These are phyloP conservation scores for Sporothrix humicola DNA, from an alignment of 2,329 filamentous ascomycete species.

Conservation along the genomic window DNA sequence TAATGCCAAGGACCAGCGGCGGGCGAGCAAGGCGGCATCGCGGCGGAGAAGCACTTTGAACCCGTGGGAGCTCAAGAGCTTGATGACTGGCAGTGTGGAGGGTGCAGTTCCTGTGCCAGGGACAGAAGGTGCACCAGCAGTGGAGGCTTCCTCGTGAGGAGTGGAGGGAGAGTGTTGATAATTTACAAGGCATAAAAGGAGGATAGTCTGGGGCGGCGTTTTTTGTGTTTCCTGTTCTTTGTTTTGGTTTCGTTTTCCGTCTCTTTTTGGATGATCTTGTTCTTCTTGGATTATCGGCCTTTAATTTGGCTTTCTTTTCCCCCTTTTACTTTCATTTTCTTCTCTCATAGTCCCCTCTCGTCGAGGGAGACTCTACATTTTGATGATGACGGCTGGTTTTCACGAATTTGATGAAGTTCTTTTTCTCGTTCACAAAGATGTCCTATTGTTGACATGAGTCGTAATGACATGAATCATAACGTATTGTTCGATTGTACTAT, in stretches of 20 bases:
- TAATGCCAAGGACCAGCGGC: constrained; percentile 45
- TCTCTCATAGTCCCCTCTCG: neutral
- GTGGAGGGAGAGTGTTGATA: neutral
- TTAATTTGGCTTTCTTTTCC: neutral
- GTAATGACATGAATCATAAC: no score
- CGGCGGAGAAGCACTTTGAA: constrained; percentile 76
- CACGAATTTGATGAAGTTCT: constrained; percentile 1
- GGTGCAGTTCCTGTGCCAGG: neutral
- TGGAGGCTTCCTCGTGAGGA: neutral
- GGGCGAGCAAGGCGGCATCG: constrained; percentile 61
- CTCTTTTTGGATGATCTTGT: no score
- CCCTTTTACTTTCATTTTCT: neutral
- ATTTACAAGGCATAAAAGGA: neutral
- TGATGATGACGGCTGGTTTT: constrained; percentile 24
- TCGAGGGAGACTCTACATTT: neutral
- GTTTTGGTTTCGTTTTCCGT: no score
- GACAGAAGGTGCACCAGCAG: neutral
- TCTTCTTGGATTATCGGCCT: neutral
- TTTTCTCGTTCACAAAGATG: neutral
- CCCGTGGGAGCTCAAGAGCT: constrained; percentile 72
- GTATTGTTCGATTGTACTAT: neutral
- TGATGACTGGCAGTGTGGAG: constrained; percentile 55
- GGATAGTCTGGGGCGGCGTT: neutral
- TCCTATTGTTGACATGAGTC: no score
- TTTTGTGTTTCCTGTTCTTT: neutral